Evolutionary conservation across 805 yeast species (phyloP).

Genomic region (Pichia sporocuriosa): DNA sequence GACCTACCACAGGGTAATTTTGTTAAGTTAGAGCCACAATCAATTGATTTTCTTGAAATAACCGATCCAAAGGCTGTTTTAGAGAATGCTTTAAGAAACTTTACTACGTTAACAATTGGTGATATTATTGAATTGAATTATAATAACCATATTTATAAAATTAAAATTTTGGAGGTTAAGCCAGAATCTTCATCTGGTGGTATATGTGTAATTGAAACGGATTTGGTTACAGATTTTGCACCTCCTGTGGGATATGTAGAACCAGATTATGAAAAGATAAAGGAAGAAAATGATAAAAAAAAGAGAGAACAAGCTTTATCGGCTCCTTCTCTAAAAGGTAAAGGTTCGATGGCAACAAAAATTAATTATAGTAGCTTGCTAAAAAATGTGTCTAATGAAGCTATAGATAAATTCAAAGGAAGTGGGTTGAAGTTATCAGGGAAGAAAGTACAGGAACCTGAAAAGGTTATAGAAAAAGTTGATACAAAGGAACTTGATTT

Average conservation of each 20-base stretch:
- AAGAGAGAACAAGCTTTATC: constrained; percentile 34
- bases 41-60: constrained; percentile 86
- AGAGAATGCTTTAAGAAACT: constrained; percentile 85
- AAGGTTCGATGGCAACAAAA: constrained; percentile 70
- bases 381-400: constrained; percentile 32
- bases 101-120: constrained; percentile 76
- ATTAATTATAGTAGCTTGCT: constrained; percentile 60
- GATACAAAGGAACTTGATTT: constrained; percentile 32
- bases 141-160: constrained; percentile 70
- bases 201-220: constrained; percentile 94
- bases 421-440: constrained; percentile 71
- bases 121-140: constrained; percentile 83
- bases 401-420: constrained; percentile 41
- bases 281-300: constrained; percentile 34
- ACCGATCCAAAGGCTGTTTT: constrained; percentile 94
- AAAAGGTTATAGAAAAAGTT: constrained; percentile 16
- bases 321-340: constrained; percentile 29
- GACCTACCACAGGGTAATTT: constrained; percentile 82
- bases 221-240: constrained; percentile 93
- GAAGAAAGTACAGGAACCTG: constrained; percentile 27
- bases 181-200: constrained; percentile 63
- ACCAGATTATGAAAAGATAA: constrained; percentile 52
- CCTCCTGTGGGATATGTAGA: constrained; percentile 98
- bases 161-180: constrained; percentile 79
- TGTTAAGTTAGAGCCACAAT: constrained; percentile 93